Evolutionary conservation across 768 basidiomycete genomes (phyloP).

Genomic region (Cystofilobasidium bisporidii): DNA sequence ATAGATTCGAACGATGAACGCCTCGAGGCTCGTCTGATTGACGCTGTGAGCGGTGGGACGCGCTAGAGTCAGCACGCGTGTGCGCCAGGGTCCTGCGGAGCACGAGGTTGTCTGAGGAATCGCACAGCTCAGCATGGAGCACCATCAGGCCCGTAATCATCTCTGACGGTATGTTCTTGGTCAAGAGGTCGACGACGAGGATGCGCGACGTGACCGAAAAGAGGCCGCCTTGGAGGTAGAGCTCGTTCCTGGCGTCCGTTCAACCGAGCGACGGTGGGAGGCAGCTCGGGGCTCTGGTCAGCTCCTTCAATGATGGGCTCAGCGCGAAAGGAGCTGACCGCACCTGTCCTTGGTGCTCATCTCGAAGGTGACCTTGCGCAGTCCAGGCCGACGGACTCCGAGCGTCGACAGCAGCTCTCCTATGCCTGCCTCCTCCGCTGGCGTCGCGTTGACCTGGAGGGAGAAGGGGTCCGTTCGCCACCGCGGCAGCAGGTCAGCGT

Average conservation of each 20-base stretch:
- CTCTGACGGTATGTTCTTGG: conserved; percentile 66
- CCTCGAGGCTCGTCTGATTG: conserved; percentile 71
- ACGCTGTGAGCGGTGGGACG: too few relatives aligned
- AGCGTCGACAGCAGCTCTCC: conserved; percentile 86
- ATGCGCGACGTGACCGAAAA: conserved; percentile 89
- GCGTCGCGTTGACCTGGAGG: conserved; percentile 41
- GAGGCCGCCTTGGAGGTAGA: conserved; percentile 81
- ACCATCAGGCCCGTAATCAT: conserved; percentile 83
- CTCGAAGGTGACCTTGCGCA: conserved; percentile 75
- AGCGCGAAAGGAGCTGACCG: too few relatives aligned
- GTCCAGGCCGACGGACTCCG: conserved; percentile 77
- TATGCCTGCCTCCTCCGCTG: conserved; percentile 81
- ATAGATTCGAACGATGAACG: conserved; percentile 84
- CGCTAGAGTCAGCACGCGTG: too few relatives aligned
- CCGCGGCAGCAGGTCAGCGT: too few relatives aligned
- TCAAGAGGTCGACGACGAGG: conserved; percentile 87
- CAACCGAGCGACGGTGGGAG: background rate
- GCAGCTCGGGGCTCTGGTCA: too few relatives aligned
- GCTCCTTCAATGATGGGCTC: background rate
- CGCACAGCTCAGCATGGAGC: conserved; percentile 79
- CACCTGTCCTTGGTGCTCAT: conserved; percentile 68
- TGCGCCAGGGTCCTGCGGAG: too few relatives aligned
- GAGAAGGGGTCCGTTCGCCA: too few relatives aligned
- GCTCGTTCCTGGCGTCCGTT: conserved; percentile 52
- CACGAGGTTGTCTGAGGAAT: too few relatives aligned